phyloP scores from a whole-genome alignment of 345 rosid genomes.

The Arabis alpina region DNA sequence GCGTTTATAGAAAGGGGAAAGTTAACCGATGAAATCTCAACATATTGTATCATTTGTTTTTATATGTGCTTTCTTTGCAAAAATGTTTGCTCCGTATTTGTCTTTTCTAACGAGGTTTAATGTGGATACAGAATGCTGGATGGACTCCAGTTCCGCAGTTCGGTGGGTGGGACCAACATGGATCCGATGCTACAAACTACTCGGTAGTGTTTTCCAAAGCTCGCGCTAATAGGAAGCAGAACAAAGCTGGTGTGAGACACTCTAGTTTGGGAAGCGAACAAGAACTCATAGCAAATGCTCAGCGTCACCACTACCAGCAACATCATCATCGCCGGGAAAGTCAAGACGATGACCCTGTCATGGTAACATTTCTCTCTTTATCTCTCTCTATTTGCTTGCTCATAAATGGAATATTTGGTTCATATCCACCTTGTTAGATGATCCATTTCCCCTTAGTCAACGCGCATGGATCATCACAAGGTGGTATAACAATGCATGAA shows the following conservation, averaged over 20 bases:
- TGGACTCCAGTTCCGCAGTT: conserved; percentile 73
- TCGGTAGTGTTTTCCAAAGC: conserved; percentile 69
- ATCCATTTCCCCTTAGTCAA: conserved; percentile 53
- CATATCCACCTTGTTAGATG: conserved; percentile 34
- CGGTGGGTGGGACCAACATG: conserved; percentile 76
- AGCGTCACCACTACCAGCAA: conserved; percentile 34
- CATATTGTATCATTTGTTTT: not conserved
- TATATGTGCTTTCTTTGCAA: too few relatives aligned
- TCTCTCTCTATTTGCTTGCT: not conserved
- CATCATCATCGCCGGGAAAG: conserved; percentile 36
- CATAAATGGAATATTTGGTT: conserved; percentile 14
- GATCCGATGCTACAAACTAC: conserved; percentile 54
- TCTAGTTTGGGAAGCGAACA: conserved; percentile 60
- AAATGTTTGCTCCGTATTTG: not conserved
- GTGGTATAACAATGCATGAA: conserved; percentile 21
- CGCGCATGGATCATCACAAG: conserved; percentile 53
- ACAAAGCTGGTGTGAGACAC: conserved; percentile 49
- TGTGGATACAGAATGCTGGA: conserved; percentile 45
- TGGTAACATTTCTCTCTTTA: conserved; percentile 45
- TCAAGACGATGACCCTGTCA: conserved; percentile 54
- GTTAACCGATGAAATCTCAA: conserved; percentile 39
- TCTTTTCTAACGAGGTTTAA: conserved; percentile 10
- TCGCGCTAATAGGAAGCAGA: conserved; percentile 72
- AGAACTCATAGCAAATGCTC: conserved; percentile 46
- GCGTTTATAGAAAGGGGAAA: conserved; percentile 36